Conservation (phyloP, 1,284 basidiomycete species). For the Ganoderma lingzhi region DNA sequence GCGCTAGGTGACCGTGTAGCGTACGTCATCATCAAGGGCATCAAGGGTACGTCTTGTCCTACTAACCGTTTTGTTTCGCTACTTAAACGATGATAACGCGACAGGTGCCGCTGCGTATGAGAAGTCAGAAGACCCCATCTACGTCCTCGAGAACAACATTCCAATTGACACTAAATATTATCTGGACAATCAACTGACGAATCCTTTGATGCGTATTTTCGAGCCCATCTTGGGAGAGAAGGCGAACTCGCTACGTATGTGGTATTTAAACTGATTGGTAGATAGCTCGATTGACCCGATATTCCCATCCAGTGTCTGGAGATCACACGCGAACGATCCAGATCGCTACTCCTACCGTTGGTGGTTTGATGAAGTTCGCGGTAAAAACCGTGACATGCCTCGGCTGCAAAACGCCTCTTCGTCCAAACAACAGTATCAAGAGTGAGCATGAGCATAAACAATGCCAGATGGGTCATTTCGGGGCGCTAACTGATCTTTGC, state of each 20-base stretch:
- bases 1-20: conserved; percentile 95
- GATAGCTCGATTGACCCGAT: conserved; percentile 10
- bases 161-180: conserved; percentile 98
- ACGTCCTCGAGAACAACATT: conserved; percentile 95
- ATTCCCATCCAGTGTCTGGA: conserved; percentile 74
- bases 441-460: conserved; percentile 60
- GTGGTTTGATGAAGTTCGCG: conserved; percentile 97
- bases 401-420: conserved; percentile 90
- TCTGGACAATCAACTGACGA: conserved; percentile 95
- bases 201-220: conserved; percentile 95
- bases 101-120: conserved; percentile 96
- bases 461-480: conserved; percentile 5
- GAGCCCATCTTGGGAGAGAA: conserved; percentile 97
- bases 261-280: not conserved
- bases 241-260: conserved; percentile 82
- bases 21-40: conserved; percentile 96
- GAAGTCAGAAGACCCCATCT: conserved; percentile 96
- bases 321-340: conserved; percentile 94
- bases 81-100: not conserved
- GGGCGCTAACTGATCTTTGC: conserved; percentile 1
- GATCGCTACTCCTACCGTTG: conserved; percentile 93
- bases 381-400: conserved; percentile 94
- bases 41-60: conserved; percentile 71
- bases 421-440: conserved; percentile 71
- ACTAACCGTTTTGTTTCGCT: not conserved